Base-by-base conservation (phyloP, 257 asterid species). In the Ehretia macrophylla region DNA sequence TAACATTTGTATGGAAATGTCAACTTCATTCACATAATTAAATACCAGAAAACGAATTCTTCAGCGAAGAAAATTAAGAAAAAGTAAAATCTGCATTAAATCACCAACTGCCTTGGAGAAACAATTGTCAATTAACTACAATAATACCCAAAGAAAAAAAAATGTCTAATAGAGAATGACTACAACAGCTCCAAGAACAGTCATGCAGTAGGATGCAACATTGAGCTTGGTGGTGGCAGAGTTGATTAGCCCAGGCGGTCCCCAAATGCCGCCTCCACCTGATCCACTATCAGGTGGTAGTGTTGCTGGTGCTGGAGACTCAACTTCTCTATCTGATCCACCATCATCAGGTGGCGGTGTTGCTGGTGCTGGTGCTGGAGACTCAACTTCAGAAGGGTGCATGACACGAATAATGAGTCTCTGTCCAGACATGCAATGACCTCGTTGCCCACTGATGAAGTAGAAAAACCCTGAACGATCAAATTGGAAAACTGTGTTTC, bases 401-500 rank as follows among this genome's bases (percentile, higher is more conserved):
- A 86, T 74, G 47, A 86, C 95, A 0, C 83, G 87, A 52, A 89
- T 23, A n/a, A 81, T 78, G 11, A 89, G 68, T 72, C 82, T 70
- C 18, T 86, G 92, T 45, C 95, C 95, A 1, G 75, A 50, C 10
- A 56, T 63, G 75, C 94, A 89, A 71, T 89, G 88, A 13, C 66
- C 81, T 3, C 73, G 67, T 45, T 63, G 51, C 17, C 95, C 95
- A 62, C 97, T 86, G 32, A 89, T 84, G 88, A 89, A 89, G 35
- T 80, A 82, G 73, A 77, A 84, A 49, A 72, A 68, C 13, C 90
- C 97, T 0, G 94, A 45, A 0, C 77, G 75, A 23, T 72, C 76
- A n/a, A 89, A 70, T 58, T 38, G 57, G 71, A 72, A 84, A 58
- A 80, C 77, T 0, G 94, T 77, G 68, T 45, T 58, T 4, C 90